These are phyloP conservation scores for Chlamydomonas asymmetrica DNA, from an alignment of 139 green algal genomes.

Conservation along the genomic window DNA sequence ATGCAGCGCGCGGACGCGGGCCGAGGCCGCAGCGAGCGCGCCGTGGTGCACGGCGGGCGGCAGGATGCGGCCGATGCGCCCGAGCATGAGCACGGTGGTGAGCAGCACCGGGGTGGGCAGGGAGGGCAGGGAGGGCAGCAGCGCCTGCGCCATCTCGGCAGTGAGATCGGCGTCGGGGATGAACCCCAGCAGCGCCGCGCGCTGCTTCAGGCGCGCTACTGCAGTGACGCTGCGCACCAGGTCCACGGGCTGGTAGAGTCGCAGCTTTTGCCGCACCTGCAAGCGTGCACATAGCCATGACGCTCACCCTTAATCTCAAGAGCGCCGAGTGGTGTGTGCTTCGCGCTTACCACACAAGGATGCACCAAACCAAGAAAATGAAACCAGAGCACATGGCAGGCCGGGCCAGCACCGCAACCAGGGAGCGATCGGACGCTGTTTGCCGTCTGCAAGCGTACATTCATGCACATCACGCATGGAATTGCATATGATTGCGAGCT, in stretches of 20 bases:
- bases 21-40: neutral
- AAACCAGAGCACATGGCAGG: neutral
- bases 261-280: no score
- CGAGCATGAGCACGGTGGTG: neutral
- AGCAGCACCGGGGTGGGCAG: constrained; percentile 10
- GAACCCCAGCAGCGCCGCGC: neutral
- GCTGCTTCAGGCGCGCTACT: neutral
- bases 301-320: no score
- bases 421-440: no score
- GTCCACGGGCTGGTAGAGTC: neutral
- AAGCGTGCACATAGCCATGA: no score
- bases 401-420: no score
- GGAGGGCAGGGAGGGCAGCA: neutral
- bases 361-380: no score
- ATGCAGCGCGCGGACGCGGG: constrained; percentile 7
- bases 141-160: neutral
- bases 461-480: no score
- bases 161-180: neutral
- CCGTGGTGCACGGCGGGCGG: neutral
- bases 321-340: no score
- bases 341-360: no score
- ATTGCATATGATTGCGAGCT: no score
- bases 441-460: no score
- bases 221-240: neutral
- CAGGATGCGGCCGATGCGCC: neutral